Evolutionary conservation across 768 basidiomycete genomes (phyloP).

Genomic region (Astraeus odoratus): DNA sequence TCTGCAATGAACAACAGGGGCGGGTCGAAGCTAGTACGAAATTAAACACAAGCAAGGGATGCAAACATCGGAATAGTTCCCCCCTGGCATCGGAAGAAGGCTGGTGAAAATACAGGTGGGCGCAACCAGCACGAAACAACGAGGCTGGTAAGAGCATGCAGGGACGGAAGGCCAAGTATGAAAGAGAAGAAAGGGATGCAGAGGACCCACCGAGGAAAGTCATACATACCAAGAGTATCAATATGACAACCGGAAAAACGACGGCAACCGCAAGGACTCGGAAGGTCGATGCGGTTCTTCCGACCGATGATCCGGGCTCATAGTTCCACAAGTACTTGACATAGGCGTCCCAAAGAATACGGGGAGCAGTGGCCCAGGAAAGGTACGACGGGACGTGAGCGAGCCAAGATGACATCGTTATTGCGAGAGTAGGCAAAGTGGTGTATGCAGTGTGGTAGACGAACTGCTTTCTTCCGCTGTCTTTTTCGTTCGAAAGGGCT

Average conservation of each 20-base stretch:
- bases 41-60: background rate
- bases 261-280: constrained; percentile 55
- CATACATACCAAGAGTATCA: constrained; percentile 58
- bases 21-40: background rate
- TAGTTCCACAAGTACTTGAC: constrained; percentile 59
- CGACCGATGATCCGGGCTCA: constrained; percentile 59
- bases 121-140: constrained; percentile 1
- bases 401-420: constrained; percentile 1
- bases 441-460: too few relatives aligned
- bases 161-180: background rate
- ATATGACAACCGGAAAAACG: constrained; percentile 43
- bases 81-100: constrained; percentile 1
- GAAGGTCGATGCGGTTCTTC: constrained; percentile 52
- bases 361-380: constrained; percentile 29
- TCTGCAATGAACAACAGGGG: background rate
- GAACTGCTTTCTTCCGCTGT: too few relatives aligned
- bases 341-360: constrained; percentile 53
- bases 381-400: constrained; percentile 10
- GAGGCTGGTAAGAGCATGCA: background rate
- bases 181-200: constrained; percentile 5
- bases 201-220: constrained; percentile 3
- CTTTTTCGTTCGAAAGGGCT: too few relatives aligned
- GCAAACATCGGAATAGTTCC: background rate
- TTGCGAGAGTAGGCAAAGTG: too few relatives aligned
- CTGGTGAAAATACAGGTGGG: background rate